Percentiles rank a stretch among this genome's conserved stretches.
Evolutionary conservation across 768 basidiomycete genomes (phyloP).

Genomic region (Mycena vitilis): DNA sequence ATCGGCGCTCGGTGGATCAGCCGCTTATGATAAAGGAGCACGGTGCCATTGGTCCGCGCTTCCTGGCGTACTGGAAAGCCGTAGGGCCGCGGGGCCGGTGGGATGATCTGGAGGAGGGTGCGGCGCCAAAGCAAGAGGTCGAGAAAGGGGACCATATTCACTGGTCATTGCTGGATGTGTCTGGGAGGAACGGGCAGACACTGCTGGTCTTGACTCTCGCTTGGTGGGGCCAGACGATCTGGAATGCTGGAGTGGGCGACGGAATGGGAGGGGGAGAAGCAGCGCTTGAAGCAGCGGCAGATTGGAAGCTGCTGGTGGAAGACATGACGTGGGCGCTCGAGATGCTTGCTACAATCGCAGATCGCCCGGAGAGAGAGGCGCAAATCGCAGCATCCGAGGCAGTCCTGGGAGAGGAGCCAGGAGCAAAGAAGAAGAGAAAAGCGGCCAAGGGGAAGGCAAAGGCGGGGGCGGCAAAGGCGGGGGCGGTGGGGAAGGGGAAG

Average conservation of each 20-base stretch:
- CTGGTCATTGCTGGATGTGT: too few relatives aligned
- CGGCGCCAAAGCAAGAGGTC: too few relatives aligned
- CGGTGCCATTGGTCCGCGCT: background rate
- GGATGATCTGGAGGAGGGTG: background rate
- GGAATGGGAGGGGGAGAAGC: background rate
- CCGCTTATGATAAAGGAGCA: background rate
- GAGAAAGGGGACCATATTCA: too few relatives aligned
- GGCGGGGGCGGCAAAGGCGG: too few relatives aligned
- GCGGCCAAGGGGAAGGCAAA: too few relatives aligned
- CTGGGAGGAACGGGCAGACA: background rate
- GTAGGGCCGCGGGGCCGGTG: background rate
- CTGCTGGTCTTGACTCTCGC: background rate
- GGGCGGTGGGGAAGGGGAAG: too few relatives aligned
- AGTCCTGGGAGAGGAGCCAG: too few relatives aligned
- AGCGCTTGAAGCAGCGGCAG: background rate
- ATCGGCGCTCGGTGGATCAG: background rate
- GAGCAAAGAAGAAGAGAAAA: too few relatives aligned
- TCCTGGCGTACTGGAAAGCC: background rate
- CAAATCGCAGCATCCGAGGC: too few relatives aligned
- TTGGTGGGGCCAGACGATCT: slow-evolving; percentile 8
- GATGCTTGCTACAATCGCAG: too few relatives aligned
- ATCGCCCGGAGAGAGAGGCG: too few relatives aligned
- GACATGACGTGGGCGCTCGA: background rate
- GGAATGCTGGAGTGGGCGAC: background rate
- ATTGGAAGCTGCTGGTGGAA: background rate